Percentiles rank a stretch among this genome's conserved stretches.
phyloP scores from a whole-genome alignment of 31 red algal species.

The Odonthalia washingtoniensis region DNA sequence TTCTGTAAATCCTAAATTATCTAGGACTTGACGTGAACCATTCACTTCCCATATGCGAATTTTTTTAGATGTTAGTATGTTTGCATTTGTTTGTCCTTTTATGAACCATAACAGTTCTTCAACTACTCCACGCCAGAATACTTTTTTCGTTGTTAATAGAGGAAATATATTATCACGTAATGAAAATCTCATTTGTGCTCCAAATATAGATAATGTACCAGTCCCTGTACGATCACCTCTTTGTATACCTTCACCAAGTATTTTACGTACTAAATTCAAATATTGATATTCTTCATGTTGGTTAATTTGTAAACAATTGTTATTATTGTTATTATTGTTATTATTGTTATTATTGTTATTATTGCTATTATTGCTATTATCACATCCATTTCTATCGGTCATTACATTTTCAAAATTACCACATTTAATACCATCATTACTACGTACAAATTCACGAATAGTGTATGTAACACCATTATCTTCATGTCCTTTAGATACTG shows the following conservation, averaged over 20 bases:
- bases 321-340: too few species aligned
- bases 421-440: too few species aligned
- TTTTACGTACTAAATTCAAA: conserved; percentile 78
- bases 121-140: conserved; percentile 97
- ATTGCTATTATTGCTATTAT: too few species aligned
- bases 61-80: conserved; percentile 62
- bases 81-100: conserved; percentile 81
- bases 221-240: conserved; percentile 90
- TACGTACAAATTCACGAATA: conserved; percentile 60
- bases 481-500: conserved; percentile 47
- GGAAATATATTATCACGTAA: conserved; percentile 79
- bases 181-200: conserved; percentile 90
- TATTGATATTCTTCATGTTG: conserved; percentile 92
- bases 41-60: conserved; percentile 99
- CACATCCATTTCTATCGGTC: background rate
- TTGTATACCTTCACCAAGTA: conserved; percentile 64
- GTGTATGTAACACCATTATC: conserved; percentile 58
- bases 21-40: conserved; percentile 89
- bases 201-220: conserved; percentile 93
- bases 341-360: too few species aligned
- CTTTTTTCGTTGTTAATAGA: conserved; percentile 96
- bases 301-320: background rate
- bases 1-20: conserved; percentile 75
- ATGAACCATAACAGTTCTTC: conserved; percentile 99
- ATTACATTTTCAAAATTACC: background rate